Evolutionary conservation across 2,329 filamentous ascomycete genomes (phyloP).

Genomic region (Xylariaceae sp.): DNA sequence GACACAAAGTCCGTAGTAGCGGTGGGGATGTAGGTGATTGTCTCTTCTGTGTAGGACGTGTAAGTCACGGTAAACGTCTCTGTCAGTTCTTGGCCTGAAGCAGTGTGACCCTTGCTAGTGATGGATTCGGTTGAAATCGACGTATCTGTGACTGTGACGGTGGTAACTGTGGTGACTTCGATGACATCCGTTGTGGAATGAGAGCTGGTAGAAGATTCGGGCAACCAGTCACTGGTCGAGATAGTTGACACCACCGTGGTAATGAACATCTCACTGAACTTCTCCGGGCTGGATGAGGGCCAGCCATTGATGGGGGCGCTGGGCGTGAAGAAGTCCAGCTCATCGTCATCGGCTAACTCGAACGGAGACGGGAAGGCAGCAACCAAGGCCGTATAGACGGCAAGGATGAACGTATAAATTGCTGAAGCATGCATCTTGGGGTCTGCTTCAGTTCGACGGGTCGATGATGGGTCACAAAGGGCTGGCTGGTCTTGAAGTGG

Average conservation of each 20-base stretch:
- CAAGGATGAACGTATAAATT: constrained; percentile 12
- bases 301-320: constrained; percentile 12
- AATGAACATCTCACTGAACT: background rate
- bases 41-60: constrained; percentile 15
- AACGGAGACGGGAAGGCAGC: constrained; percentile 16
- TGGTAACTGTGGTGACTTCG: constrained; percentile 14
- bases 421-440: constrained; percentile 14
- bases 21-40: constrained; percentile 8
- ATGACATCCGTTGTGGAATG: constrained; percentile 4
- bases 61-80: constrained; percentile 17
- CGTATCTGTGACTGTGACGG: constrained; percentile 18
- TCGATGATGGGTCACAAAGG: background rate
- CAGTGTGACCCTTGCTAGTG: constrained; percentile 6
- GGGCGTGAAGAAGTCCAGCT: constrained; percentile 8
- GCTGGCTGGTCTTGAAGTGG: background rate
- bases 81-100: constrained; percentile 8
- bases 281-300: constrained; percentile 1
- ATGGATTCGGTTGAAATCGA: constrained; percentile 11
- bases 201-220: constrained; percentile 6
- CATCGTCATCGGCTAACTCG: background rate
- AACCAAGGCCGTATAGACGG: constrained; percentile 10
- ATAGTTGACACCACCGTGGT: background rate
- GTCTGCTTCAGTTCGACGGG: background rate
- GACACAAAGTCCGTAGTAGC: background rate
- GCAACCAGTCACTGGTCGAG: constrained; percentile 6